Evolutionary conservation across 495 filamentous ascomycete species (phyloP).

Genomic region (Lentithecium fluviatile): DNA sequence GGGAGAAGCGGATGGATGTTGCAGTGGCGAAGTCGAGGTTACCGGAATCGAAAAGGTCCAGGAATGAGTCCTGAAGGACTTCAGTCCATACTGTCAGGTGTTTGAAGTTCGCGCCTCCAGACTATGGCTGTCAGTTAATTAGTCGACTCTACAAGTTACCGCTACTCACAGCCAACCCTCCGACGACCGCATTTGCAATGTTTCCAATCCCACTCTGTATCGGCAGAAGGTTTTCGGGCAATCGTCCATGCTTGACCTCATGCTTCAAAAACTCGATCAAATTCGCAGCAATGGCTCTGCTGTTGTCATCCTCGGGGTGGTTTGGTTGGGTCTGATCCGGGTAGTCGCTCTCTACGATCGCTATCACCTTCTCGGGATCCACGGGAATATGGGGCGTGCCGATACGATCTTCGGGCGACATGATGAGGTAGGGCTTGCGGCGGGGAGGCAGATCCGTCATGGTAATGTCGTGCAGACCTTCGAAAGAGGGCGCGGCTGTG

Average conservation of each 20-base stretch:
- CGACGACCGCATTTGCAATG: slow-evolving; percentile 90
- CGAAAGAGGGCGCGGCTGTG: slow-evolving; percentile 78
- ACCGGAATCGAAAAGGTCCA: slow-evolving; percentile 89
- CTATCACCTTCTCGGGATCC: slow-evolving; percentile 84
- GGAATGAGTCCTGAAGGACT: slow-evolving; percentile 89
- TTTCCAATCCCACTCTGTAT: slow-evolving; percentile 91
- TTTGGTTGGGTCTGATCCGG: slow-evolving; percentile 79
- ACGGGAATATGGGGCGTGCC: slow-evolving; percentile 82
- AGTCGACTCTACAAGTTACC: neutral
- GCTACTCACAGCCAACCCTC: slow-evolving; percentile 63
- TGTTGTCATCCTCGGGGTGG: slow-evolving; percentile 69
- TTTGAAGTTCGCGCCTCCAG: slow-evolving; percentile 70
- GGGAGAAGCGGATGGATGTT: slow-evolving; percentile 88
- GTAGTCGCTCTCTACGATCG: slow-evolving; percentile 81
- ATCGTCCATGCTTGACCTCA: slow-evolving; percentile 72
- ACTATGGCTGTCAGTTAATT: slow-evolving; percentile 35
- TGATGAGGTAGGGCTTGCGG: slow-evolving; percentile 84
- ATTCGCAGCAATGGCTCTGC: slow-evolving; percentile 71
- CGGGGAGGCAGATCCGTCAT: slow-evolving; percentile 78
- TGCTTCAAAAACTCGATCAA: slow-evolving; percentile 85
- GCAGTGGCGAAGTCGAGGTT: slow-evolving; percentile 89
- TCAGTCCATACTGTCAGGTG: slow-evolving; percentile 93
- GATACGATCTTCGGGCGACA: slow-evolving; percentile 75
- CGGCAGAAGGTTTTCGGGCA: slow-evolving; percentile 76
- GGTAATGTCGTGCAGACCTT: slow-evolving; percentile 88